phyloP scores from a whole-genome alignment of 495 filamentous ascomycete species.

The Penicillium cosmopolitanum region DNA sequence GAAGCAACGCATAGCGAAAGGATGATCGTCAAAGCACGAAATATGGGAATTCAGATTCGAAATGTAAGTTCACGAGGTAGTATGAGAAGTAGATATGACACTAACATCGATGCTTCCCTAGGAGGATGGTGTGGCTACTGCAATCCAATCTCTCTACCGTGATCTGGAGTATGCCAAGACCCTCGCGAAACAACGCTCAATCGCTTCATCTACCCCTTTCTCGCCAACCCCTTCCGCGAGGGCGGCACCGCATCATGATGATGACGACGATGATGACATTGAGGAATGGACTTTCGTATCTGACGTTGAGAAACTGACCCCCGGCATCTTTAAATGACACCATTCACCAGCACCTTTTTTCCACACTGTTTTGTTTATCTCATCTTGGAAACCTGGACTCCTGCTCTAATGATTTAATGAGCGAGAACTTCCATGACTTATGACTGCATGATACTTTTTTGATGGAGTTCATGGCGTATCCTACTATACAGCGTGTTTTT shows the following conservation, averaged over 20 bases:
- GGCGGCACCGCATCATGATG: conserved; percentile 40
- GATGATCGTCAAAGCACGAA: conserved; percentile 84
- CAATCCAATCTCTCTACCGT: conserved; percentile 91
- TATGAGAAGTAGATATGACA: neutral
- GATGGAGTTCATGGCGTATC: neutral
- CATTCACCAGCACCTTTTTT: conserved; percentile 3
- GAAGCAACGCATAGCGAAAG: conserved; percentile 83
- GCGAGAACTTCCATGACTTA: conserved; percentile 13
- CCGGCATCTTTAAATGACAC: conserved; percentile 18
- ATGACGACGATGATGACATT: conserved; percentile 51
- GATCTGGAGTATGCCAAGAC: conserved; percentile 95
- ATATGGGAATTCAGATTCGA: conserved; percentile 84
- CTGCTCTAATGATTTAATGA: conserved; percentile 19
- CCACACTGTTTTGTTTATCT: conserved; percentile 9
- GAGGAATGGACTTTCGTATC: conserved; percentile 78
- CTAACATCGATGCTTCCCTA: conserved; percentile 32
- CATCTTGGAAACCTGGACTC: conserved; percentile 5
- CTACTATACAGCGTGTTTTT: conserved; percentile 4
- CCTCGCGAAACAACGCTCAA: conserved; percentile 67
- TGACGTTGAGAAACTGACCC: conserved; percentile 52
- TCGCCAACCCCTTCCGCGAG: conserved; percentile 43
- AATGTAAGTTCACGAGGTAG: conserved; percentile 58
- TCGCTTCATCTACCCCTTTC: conserved; percentile 45
- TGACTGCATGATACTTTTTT: conserved; percentile 12
- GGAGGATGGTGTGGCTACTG: conserved; percentile 87